A percentile compares a stretch with the other conserved stretches of the same genome.
Evolutionary conservation across 768 basidiomycete genomes (phyloP).

Genomic region (Mrakia hoshinonis): DNA sequence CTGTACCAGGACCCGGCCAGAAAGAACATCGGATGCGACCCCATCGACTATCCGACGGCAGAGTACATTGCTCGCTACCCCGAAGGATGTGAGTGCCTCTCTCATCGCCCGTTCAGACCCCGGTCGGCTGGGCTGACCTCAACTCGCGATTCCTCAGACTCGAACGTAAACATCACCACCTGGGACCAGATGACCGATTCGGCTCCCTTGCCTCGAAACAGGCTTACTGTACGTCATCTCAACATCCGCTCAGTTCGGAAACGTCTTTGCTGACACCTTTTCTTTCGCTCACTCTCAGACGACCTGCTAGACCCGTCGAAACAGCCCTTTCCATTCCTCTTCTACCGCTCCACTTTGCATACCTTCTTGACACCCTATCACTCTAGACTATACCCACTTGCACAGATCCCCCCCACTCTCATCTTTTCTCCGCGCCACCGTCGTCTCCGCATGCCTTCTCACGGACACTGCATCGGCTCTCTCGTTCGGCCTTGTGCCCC

Average conservation of each 20-base stretch:
- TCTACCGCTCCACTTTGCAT: too few species aligned
- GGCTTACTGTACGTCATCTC: neutral
- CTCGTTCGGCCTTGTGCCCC: too few species aligned
- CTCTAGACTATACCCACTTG: too few species aligned
- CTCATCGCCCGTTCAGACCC: neutral
- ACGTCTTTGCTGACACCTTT: neutral
- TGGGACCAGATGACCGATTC: conserved; percentile 23
- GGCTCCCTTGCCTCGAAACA: neutral
- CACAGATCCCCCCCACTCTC: too few species aligned
- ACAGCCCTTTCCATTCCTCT: neutral
- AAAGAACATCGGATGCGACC: conserved; percentile 21
- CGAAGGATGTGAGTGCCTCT: neutral
- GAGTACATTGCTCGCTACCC: conserved; percentile 18
- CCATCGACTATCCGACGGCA: conserved; percentile 14
- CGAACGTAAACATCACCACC: conserved; percentile 17
- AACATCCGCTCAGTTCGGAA: neutral
- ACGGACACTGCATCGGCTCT: too few species aligned
- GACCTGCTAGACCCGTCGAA: neutral
- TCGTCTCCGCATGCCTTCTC: too few species aligned
- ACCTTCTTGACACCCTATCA: too few species aligned
- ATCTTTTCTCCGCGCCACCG: too few species aligned
- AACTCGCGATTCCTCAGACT: neutral
- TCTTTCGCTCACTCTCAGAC: neutral
- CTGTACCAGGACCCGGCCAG: conserved; percentile 2
- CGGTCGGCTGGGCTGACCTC: neutral